These are phyloP conservation scores for Fusarium brevicatenulatum DNA, from an alignment of 2,329 filamentous ascomycete species.

Conservation along the genomic window DNA sequence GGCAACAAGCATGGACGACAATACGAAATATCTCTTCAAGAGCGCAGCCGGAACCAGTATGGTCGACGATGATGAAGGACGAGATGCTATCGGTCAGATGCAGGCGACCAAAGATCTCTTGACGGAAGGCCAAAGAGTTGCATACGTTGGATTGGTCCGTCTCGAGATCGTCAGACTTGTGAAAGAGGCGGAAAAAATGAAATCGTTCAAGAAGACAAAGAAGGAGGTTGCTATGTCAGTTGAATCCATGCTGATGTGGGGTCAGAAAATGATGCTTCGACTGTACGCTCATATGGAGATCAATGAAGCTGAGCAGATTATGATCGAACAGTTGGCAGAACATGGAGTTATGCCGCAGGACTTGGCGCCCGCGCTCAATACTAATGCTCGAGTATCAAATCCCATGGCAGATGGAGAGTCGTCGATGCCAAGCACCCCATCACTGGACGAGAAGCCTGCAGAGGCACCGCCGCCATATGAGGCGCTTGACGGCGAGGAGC, in stretches of 20 bases:
- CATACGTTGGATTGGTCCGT: slow-evolving; percentile 91
- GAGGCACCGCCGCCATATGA: slow-evolving; percentile 69
- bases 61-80: slow-evolving; percentile 79
- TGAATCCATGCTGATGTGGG: slow-evolving; percentile 93
- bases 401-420: slow-evolving; percentile 72
- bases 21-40: slow-evolving; percentile 95
- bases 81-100: slow-evolving; percentile 89
- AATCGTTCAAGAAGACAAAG: slow-evolving; percentile 72
- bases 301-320: slow-evolving; percentile 88
- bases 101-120: slow-evolving; percentile 95
- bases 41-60: slow-evolving; percentile 69
- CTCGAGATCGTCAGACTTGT: slow-evolving; percentile 83
- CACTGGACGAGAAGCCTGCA: slow-evolving; percentile 58
- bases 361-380: slow-evolving; percentile 86
- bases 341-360: slow-evolving; percentile 90
- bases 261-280: slow-evolving; percentile 97
- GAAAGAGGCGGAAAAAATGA: slow-evolving; percentile 71
- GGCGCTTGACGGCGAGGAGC: slow-evolving; percentile 72
- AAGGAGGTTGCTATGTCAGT: slow-evolving; percentile 75
- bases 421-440: slow-evolving; percentile 34
- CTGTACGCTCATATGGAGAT: slow-evolving; percentile 98
- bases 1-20: slow-evolving; percentile 95
- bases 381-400: slow-evolving; percentile 92
- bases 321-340: slow-evolving; percentile 96
- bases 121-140: slow-evolving; percentile 94